Conservation (phyloP, 768 basidiomycete species). For the Jaapia argillacea region DNA sequence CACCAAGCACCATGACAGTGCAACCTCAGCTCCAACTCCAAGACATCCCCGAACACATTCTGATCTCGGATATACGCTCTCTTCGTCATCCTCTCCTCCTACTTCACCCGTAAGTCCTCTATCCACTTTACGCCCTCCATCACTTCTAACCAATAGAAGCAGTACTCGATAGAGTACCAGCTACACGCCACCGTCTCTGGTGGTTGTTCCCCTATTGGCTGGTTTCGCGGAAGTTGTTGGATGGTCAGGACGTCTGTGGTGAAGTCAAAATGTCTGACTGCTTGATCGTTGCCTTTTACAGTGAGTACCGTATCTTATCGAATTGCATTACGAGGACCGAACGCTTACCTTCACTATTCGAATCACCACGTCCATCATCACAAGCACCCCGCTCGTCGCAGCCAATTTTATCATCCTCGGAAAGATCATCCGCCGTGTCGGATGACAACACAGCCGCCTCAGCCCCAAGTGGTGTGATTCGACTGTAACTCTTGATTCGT, state of each 20-base stretch:
- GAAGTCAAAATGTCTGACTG: slow-evolving; percentile 12
- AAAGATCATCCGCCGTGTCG: slow-evolving; percentile 33
- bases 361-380: slow-evolving; percentile 42
- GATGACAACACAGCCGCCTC: slow-evolving; percentile 35
- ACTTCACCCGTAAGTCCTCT: too few relatives aligned
- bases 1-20: too few relatives aligned
- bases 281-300: slow-evolving; percentile 28
- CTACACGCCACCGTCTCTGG: slow-evolving; percentile 21
- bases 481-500: neutral
- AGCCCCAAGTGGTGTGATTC: slow-evolving; percentile 31
- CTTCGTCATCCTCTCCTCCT: too few relatives aligned
- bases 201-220: slow-evolving; percentile 22
- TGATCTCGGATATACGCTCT: too few relatives aligned
- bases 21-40: too few relatives aligned
- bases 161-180: slow-evolving; percentile 18
- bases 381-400: slow-evolving; percentile 46
- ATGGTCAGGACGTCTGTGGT: slow-evolving; percentile 28
- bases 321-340: too few relatives aligned
- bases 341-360: too few relatives aligned
- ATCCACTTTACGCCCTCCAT: too few relatives aligned
- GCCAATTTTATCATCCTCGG: slow-evolving; percentile 54
- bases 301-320: too few relatives aligned
- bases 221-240: slow-evolving; percentile 27
- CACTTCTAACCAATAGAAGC: too few relatives aligned
- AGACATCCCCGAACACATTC: too few relatives aligned